Conservation (phyloP, 2,329 filamentous ascomycete genomes). For the Akanthomyces dipterigenus region DNA sequence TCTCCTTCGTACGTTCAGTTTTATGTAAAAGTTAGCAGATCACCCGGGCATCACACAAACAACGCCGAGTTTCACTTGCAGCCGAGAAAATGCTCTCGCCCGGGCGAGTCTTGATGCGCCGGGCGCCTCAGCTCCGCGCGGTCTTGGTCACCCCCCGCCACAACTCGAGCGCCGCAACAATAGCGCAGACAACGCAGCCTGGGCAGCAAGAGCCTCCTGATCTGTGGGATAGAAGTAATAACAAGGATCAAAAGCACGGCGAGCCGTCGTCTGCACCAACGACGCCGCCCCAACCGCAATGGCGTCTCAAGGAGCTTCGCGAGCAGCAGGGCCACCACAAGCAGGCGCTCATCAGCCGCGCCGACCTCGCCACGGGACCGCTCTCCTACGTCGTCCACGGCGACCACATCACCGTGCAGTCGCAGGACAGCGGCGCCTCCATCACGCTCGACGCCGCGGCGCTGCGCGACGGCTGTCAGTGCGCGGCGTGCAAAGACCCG, state of each 20-base stretch:
- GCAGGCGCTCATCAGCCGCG: neutral
- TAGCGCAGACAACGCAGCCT: neutral
- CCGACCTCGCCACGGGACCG: neutral
- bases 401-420: neutral
- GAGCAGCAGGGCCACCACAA: conserved; percentile 2
- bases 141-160: neutral
- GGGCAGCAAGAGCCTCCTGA: neutral
- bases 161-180: neutral
- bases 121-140: neutral
- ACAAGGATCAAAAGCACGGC: too few species aligned
- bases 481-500: conserved; percentile 44
- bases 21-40: neutral
- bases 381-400: neutral
- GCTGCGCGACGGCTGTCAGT: conserved; percentile 51
- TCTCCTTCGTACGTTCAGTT: too few species aligned
- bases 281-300: neutral
- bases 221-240: too few species aligned
- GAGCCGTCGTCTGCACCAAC: too few species aligned
- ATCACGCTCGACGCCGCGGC: conserved; percentile 19
- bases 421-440: neutral
- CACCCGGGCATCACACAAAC: neutral
- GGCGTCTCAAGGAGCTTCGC: conserved; percentile 6
- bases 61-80: neutral
- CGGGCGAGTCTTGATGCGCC: neutral
- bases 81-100: neutral